phyloP scores from a whole-genome alignment of 2,329 filamentous ascomycete genomes.

The Penicillium sclerotigenum region DNA sequence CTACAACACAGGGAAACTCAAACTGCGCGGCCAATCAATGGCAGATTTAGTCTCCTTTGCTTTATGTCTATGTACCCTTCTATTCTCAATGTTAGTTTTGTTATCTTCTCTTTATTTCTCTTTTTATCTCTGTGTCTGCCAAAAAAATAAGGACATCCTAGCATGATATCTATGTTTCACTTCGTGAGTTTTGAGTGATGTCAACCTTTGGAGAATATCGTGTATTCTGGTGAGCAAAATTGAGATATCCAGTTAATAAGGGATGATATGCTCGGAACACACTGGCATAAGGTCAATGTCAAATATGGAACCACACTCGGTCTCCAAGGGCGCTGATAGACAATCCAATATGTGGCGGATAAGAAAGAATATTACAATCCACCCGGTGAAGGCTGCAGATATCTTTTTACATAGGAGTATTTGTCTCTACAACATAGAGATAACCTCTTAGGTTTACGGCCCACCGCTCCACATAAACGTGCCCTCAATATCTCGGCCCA shows the following conservation, averaged over 20 bases:
- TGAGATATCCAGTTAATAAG: not conserved
- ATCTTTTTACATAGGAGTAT: conserved; percentile 23
- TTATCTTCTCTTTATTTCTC: not conserved
- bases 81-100: not conserved
- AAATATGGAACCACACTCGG: not conserved
- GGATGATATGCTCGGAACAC: not conserved
- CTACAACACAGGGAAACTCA: not conserved
- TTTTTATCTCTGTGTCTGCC: not conserved
- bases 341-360: not conserved
- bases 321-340: not conserved
- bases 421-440: conserved; percentile 20
- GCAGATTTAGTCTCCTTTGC: not conserved
- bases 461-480: conserved; percentile 18
- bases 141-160: not conserved
- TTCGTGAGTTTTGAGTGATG: not conserved
- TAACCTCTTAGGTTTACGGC: conserved; percentile 1
- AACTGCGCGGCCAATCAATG: not conserved
- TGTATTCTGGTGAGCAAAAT: not conserved
- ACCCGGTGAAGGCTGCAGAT: not conserved
- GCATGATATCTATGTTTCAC: not conserved
- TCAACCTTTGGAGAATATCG: not conserved
- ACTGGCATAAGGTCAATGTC: not conserved
- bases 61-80: no score
- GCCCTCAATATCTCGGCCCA: not conserved
- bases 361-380: not conserved